Evolutionary conservation across 176 grass and related monocot genomes (phyloP), one percentile per base, ranked within the genome.

Genomic region (Olyra latifolia): DNA sequence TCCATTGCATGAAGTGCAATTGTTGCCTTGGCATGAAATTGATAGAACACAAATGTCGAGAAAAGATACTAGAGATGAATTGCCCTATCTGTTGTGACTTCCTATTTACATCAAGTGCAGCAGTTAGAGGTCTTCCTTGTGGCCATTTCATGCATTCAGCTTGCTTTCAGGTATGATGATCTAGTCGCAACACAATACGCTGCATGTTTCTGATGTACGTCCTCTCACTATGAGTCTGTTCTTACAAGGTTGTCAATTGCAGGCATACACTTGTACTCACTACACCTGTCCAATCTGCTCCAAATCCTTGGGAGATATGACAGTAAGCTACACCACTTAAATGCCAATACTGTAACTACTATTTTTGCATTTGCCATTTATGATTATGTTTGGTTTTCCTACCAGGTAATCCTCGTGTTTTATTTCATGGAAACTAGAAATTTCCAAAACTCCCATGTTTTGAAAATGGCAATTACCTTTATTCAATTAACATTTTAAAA

Each of bases 1-100:
- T 97, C 83, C 94, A 97, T 59, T 97, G 94, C 71, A 97, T 97
- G 94, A 97, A 83, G 71, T 97, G 94, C 87, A 97, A 97, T 66
- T 97, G 94, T 67, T 97, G 94, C 82, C 87, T 97, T 52, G 87
- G 94, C 53, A 27, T 91, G 82, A 94, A 88, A 80, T 42, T 97
- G 80, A 71, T 83, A 65, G 78, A 91, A 44, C 94, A 97, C 75
- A 94, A 91, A 73, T 97, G 94, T 24, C 87, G 87, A 16, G 94
- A 97, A 75, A 97, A 97, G 30, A 74, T 86, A 71, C 76, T 97
- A 0, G 94, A 97, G 82, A 90, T 86, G 80, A 97, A 97, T 47
- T 97, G 94, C 22, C 94, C 94, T 4, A 94, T 97, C 20, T 97
- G 94, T 47, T 97, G 82, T 1, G 91, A 97, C 25, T 97, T 82